phyloP scores from a whole-genome alignment of 2,329 filamentous ascomycete species.

The Pseudogymnoascus verrucosus region DNA sequence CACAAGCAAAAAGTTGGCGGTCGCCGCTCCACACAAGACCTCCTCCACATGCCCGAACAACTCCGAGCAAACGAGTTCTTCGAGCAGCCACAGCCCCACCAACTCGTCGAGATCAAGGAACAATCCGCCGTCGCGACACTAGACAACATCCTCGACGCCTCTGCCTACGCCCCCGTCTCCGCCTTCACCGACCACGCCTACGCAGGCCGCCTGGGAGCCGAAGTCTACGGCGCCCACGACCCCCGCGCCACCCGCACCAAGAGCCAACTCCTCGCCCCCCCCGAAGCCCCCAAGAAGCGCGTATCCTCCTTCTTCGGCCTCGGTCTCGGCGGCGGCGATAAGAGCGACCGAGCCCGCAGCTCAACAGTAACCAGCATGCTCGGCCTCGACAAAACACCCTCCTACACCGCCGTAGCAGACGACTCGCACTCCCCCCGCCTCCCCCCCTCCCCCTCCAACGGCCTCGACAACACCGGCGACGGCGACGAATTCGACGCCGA shows the following conservation, averaged over 20 bases:
- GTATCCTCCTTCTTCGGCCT: slow-evolving; percentile 42
- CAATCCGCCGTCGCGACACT: slow-evolving; percentile 83
- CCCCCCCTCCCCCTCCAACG: slow-evolving; percentile 37
- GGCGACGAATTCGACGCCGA: slow-evolving; percentile 46
- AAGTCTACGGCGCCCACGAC: slow-evolving; percentile 48
- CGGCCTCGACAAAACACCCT: slow-evolving; percentile 17
- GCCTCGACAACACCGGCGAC: slow-evolving; percentile 40
- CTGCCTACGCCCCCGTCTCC: slow-evolving; percentile 75
- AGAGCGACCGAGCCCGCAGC: slow-evolving; percentile 14
- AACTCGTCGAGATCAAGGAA: slow-evolving; percentile 53
- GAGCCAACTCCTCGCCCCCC: slow-evolving; percentile 25
- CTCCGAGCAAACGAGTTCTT: slow-evolving; percentile 89
- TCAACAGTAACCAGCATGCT: slow-evolving; percentile 20
- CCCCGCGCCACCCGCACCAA: slow-evolving; percentile 44
- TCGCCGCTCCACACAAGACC: slow-evolving; percentile 25
- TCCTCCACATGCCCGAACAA: slow-evolving; percentile 65
- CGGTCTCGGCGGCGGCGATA: slow-evolving; percentile 17
- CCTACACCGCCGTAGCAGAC: neutral
- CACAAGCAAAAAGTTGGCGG: slow-evolving; percentile 23
- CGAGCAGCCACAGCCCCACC: slow-evolving; percentile 53
- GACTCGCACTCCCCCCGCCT: neutral
- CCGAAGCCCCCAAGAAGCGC: slow-evolving; percentile 31
- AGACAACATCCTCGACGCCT: slow-evolving; percentile 86
- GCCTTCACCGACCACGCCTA: slow-evolving; percentile 88
- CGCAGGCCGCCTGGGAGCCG: slow-evolving; percentile 64